Evolutionary conservation across 108 stramenopile species (phyloP), one percentile per base, ranked within the genome.

Genomic region (Mediolabrus comicus): DNA sequence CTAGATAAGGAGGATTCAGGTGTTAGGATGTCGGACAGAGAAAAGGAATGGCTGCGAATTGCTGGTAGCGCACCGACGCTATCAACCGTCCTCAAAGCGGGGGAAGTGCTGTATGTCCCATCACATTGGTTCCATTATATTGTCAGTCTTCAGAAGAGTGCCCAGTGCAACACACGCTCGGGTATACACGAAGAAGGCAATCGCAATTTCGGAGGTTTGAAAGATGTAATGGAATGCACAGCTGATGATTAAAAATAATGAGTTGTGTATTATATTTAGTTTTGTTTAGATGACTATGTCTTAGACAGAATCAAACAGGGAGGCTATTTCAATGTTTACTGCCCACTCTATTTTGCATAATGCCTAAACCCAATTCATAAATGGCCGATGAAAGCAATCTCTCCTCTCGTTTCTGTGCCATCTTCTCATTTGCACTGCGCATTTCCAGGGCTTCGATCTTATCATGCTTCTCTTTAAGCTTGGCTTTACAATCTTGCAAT

Each of bases 71-170:
- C 92, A 2, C 54, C 69, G 62, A 83, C 90, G n/a, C 35, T 95
- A 4, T 91, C 91, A 8, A 96, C 95, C 2, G 91, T 97, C 19
- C 59, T 97, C 52, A 91, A 93, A 72, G 83, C 84, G 17, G 96
- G 96, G 33, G 96, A 97, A 78, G 87, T 96, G 1, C 65, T 97
- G 24, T 97, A 95, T 59, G 77, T 97, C 16, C 96, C 96, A 2
- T 86, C 86, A n/a, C 89, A 85, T 69, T 97, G 96, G 96, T 92
- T 96, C 67, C 96, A 97, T 73, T 96, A 95, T 76, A 97, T 97
- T 62, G 79, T 82, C 26, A 83, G 83, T 51, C 56, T 97, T 33
- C 92, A 95, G 72, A 90, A 94, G 53, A 90, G 87, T 62, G 91
- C 88, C 8, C 97, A 97, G 64, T 97, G 97, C 86, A 97, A 97